Evolutionary conservation across 352 stramenopile genomes (phyloP).

Genomic region (Pythium scleroteichum): DNA sequence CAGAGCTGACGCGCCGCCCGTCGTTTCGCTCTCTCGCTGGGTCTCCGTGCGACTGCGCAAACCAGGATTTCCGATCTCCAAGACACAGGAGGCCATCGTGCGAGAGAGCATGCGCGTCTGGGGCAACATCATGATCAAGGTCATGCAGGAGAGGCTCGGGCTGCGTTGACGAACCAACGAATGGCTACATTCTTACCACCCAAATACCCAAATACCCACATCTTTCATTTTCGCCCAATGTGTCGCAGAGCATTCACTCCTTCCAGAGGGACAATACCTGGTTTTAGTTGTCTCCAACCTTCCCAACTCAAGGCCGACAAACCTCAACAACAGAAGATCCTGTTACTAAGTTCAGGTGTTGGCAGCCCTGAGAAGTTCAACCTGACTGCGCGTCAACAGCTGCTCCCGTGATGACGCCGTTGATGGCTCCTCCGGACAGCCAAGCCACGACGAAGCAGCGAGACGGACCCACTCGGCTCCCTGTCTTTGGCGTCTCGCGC

Average conservation of each 20-base stretch:
- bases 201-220: constrained; percentile 19
- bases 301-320: too few species aligned
- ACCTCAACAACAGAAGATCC: neutral
- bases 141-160: constrained; percentile 25
- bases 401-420: neutral
- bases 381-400: neutral
- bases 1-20: constrained; percentile 1
- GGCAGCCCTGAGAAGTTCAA: neutral
- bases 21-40: constrained; percentile 20
- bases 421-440: neutral
- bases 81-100: constrained; percentile 8
- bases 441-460: neutral
- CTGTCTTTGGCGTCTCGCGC: neutral
- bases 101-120: constrained; percentile 21
- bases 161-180: neutral
- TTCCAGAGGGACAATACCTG: neutral
- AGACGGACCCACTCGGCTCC: neutral
- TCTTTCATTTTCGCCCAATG: neutral
- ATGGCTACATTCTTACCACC: constrained; percentile 11
- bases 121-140: constrained; percentile 25
- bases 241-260: constrained; percentile 8
- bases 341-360: neutral
- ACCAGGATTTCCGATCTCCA: constrained; percentile 18
- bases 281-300: neutral
- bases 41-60: constrained; percentile 10